Evolutionary conservation across 2,329 filamentous ascomycete genomes (phyloP).

Genomic region (Colletotrichum liriopes): DNA sequence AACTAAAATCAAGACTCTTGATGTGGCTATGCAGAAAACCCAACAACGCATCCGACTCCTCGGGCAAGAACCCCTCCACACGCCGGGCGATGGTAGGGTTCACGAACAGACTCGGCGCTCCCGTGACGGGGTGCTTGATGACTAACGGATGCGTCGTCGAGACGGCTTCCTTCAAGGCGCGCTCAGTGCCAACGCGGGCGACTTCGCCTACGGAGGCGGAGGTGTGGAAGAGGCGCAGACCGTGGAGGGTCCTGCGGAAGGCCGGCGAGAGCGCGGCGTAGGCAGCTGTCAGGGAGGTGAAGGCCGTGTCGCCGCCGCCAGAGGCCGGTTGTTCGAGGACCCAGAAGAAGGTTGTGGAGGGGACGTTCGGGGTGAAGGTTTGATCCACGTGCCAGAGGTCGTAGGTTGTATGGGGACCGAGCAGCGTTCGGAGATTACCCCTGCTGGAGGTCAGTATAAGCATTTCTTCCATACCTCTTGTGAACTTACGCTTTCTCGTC

Average conservation of each 20-base stretch:
- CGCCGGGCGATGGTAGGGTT: slow-evolving; percentile 51
- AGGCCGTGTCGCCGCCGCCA: slow-evolving; percentile 50
- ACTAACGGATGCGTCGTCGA: slow-evolving; percentile 50
- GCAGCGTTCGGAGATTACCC: slow-evolving; percentile 49
- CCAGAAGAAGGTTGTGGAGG: slow-evolving; percentile 53
- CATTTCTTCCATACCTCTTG: neutral
- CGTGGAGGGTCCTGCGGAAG: slow-evolving; percentile 42
- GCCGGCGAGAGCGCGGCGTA: slow-evolving; percentile 50
- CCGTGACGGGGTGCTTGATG: slow-evolving; percentile 50
- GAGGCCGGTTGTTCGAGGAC: slow-evolving; percentile 49
- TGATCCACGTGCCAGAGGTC: slow-evolving; percentile 54
- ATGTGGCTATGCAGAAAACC: slow-evolving; percentile 51
- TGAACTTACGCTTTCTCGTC: slow-evolving; percentile 49
- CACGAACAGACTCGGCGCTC: slow-evolving; percentile 48
- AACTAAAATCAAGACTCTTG: slow-evolving; percentile 50
- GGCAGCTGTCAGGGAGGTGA: slow-evolving; percentile 50
- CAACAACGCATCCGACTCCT: slow-evolving; percentile 49
- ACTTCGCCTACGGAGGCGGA: slow-evolving; percentile 52
- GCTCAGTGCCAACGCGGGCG: slow-evolving; percentile 47
- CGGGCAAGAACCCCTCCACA: slow-evolving; percentile 49
- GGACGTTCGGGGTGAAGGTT: slow-evolving; percentile 52
- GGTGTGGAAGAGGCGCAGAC: slow-evolving; percentile 41
- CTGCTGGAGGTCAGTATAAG: neutral
- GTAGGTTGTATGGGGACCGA: slow-evolving; percentile 48
- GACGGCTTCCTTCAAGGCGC: slow-evolving; percentile 49